phyloP scores from a whole-genome alignment of 306 rosid species.

The Canavalia ensiformis region DNA sequence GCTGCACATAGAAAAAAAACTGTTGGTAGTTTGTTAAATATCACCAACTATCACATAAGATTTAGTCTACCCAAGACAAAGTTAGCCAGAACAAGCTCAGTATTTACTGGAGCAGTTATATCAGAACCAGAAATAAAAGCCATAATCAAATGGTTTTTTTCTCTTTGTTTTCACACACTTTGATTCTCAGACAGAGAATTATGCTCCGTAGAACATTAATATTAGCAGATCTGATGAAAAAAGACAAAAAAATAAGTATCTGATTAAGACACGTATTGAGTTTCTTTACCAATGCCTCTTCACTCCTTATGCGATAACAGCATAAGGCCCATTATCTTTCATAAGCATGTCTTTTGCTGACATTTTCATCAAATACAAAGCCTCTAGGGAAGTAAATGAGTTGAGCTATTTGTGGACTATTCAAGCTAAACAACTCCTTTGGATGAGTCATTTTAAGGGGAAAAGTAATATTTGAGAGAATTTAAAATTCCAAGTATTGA shows the following conservation, averaged over 20 bases:
- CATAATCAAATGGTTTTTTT: constrained; percentile 16
- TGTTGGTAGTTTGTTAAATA: constrained; percentile 3
- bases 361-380: neutral
- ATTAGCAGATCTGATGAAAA: constrained; percentile 14
- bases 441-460: no score
- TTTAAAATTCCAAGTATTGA: no score
- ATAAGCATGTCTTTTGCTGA: neutral
- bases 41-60: constrained; percentile 20
- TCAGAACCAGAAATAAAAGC: constrained; percentile 26
- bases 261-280: neutral
- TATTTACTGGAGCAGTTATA: constrained; percentile 14
- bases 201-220: constrained; percentile 12
- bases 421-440: no score
- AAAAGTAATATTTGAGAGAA: no score
- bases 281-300: neutral
- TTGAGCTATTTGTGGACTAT: neutral
- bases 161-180: neutral
- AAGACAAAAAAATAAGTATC: neutral
- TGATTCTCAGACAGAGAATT: neutral
- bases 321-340: neutral
- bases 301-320: constrained; percentile 8
- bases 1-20: constrained; percentile 47
- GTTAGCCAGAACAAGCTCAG: constrained; percentile 10
- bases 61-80: neutral
- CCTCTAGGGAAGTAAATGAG: neutral